A percentile compares a stretch with the other conserved stretches of the same genome.
phyloP scores from a whole-genome alignment of 2,329 filamentous ascomycete species.

The Pseudogymnoascus sp. region DNA sequence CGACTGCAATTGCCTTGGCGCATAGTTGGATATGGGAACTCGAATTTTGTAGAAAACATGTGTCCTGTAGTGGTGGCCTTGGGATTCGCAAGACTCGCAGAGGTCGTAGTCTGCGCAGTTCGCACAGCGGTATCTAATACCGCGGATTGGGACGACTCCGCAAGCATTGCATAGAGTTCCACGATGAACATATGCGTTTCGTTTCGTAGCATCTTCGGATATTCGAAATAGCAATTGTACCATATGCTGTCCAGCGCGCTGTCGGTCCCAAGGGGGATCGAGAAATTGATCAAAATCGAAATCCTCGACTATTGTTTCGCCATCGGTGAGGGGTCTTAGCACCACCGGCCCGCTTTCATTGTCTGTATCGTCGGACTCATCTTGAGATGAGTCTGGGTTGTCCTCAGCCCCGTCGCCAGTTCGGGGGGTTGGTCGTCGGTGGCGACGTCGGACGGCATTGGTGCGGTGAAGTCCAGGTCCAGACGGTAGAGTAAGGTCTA shows the following conservation, averaged over 20 bases:
- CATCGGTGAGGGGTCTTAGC: conserved; percentile 23
- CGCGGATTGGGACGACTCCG: conserved; percentile 78
- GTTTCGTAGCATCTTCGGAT: conserved; percentile 81
- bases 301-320: conserved; percentile 28
- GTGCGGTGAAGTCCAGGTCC: conserved; percentile 48
- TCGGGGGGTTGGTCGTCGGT: conserved; percentile 18
- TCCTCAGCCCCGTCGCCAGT: conserved; percentile 31
- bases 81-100: conserved; percentile 85
- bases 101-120: conserved; percentile 96
- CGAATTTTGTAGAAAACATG: conserved; percentile 96
- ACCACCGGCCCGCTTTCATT: conserved; percentile 27
- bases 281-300: conserved; percentile 18
- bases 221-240: conserved; percentile 84
- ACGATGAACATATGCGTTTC: conserved; percentile 84
- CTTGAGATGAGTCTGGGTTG: conserved; percentile 35
- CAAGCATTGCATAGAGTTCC: conserved; percentile 91
- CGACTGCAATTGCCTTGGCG: conserved; percentile 69
- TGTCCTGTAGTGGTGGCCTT: conserved; percentile 69
- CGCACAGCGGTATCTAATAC: conserved; percentile 85
- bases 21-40: conserved; percentile 78
- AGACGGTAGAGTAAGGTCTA: background rate
- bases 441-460: conserved; percentile 55
- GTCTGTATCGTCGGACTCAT: conserved; percentile 22
- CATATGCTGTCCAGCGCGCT: conserved; percentile 63
- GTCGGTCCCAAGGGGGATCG: conserved; percentile 23